A percentile compares a stretch with the other conserved stretches of the same genome.
Conservation (phyloP, 768 basidiomycete species). For the Amanita muscaria region DNA sequence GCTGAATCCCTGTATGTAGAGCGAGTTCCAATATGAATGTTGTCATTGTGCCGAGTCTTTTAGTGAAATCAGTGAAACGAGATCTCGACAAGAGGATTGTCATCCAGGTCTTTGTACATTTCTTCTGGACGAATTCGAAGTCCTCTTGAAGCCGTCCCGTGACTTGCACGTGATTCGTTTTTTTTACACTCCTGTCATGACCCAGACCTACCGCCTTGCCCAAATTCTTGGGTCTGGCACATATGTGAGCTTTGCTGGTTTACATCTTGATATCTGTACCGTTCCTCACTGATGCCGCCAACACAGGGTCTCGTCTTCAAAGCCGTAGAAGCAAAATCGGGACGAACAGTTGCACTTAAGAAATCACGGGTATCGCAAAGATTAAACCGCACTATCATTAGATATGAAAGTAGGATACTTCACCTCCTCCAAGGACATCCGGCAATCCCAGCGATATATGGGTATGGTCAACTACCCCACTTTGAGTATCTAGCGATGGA, state of each 20-base stretch:
- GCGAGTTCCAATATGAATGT: too few relatives aligned
- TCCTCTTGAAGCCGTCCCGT: too few relatives aligned
- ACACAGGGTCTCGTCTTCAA: conserved; percentile 17
- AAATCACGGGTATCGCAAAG: conserved; percentile 21
- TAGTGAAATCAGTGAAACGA: too few relatives aligned
- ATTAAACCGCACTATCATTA: conserved; percentile 22
- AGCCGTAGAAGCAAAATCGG: conserved; percentile 15
- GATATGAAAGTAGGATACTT: conserved; percentile 20
- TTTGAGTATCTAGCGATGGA: conserved; percentile 30
- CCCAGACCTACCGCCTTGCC: conserved; percentile 11
- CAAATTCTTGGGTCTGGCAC: conserved; percentile 9
- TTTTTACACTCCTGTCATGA: too few relatives aligned
- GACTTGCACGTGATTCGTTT: too few relatives aligned
- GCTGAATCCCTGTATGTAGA: too few relatives aligned
- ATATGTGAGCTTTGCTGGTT: conserved; percentile 10
- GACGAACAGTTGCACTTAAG: conserved; percentile 21
- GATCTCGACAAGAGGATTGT: too few relatives aligned
- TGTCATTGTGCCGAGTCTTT: too few relatives aligned
- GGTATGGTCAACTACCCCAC: conserved; percentile 22
- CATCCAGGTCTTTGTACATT: too few relatives aligned
- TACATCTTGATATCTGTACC: conserved; percentile 4
- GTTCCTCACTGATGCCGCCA: conserved; percentile 6
- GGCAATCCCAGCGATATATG: conserved; percentile 24
- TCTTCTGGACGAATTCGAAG: too few relatives aligned
- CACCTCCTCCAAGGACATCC: conserved; percentile 22